These are phyloP conservation scores for Phytophthora pisi DNA, from an alignment of 352 stramenopile genomes.

Conservation along the genomic window DNA sequence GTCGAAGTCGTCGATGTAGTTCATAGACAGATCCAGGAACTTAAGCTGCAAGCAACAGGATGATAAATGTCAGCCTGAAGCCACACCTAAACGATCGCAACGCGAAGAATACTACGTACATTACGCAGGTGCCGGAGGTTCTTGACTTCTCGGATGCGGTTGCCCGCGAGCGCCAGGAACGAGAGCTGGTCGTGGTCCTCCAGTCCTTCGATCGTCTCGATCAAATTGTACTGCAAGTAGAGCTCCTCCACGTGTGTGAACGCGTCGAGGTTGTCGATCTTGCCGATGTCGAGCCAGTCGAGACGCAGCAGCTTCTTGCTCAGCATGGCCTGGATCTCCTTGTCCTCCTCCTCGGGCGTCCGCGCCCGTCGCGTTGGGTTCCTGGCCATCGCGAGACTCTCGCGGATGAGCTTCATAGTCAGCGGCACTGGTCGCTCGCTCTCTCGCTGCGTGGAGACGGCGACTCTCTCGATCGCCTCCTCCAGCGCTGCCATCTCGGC, in stretches of 20 bases:
- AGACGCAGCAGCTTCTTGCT: constrained; percentile 63
- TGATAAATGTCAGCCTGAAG: neutral
- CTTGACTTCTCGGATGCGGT: constrained; percentile 66
- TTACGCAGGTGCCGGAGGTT: constrained; percentile 63
- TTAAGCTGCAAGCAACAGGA: constrained; percentile 51
- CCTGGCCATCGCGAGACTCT: constrained; percentile 31
- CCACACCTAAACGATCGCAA: no score
- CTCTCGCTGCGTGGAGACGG: constrained; percentile 36
- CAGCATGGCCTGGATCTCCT: constrained; percentile 54
- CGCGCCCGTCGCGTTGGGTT: constrained; percentile 12
- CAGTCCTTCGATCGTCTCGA: constrained; percentile 65
- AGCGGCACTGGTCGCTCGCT: constrained; percentile 48
- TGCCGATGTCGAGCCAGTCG: constrained; percentile 73
- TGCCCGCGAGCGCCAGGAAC: constrained; percentile 70
- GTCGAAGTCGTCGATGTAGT: constrained; percentile 72
- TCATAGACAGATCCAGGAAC: constrained; percentile 81
- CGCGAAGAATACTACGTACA: constrained; percentile 27
- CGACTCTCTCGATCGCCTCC: constrained; percentile 46
- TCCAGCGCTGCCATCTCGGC: constrained; percentile 67
- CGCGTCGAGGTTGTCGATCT: constrained; percentile 79
- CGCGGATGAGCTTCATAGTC: constrained; percentile 76
- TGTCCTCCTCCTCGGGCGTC: constrained; percentile 22
- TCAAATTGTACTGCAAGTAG: constrained; percentile 81
- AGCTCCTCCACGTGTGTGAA: constrained; percentile 78
- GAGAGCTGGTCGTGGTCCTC: constrained; percentile 60